Percentiles rank a stretch among this genome's conserved stretches.
These are phyloP conservation scores for Backusella macrospora DNA, from an alignment of 192 early-diverging fungal genomes.

Conservation along the genomic window DNA sequence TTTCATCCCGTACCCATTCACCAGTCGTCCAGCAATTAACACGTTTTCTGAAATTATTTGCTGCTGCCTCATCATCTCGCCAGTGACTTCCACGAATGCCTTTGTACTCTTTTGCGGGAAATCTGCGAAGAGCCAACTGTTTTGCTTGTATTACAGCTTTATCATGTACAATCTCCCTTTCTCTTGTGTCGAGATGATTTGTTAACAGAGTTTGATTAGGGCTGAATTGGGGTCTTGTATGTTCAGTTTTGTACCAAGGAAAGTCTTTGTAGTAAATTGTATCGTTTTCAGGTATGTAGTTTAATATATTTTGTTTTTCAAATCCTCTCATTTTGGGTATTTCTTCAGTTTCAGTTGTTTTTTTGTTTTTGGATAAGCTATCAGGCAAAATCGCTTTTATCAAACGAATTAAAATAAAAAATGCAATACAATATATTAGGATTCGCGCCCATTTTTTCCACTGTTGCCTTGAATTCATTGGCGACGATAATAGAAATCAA, in stretches of 20 bases:
- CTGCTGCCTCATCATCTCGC: slow-evolving; percentile 1
- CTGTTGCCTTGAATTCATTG: background rate
- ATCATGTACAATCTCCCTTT: background rate
- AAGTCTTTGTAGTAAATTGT: slow-evolving; percentile 12
- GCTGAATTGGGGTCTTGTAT: slow-evolving; percentile 14
- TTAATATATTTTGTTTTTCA: slow-evolving; percentile 3
- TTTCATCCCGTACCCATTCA: slow-evolving; percentile 23
- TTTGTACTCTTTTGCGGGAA: background rate
- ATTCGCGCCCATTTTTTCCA: slow-evolving; percentile 4
- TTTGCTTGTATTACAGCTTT: slow-evolving; percentile 17
- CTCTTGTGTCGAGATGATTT: background rate
- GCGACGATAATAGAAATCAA: background rate
- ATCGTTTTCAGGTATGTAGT: slow-evolving; percentile 3
- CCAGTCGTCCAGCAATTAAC: slow-evolving; percentile 38
- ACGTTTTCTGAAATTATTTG: background rate
- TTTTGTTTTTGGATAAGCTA: background rate
- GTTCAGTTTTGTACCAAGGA: slow-evolving; percentile 19
- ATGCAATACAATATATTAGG: slow-evolving; percentile 21
- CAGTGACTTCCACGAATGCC: slow-evolving; percentile 9
- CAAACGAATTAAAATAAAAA: background rate
- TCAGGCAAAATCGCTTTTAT: background rate
- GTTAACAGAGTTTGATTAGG: background rate
- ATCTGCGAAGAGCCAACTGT: background rate
- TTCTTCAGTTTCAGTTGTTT: background rate
- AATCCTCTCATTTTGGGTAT: background rate